These are phyloP conservation scores for Picochlorum sp. DNA, from an alignment of 139 green algal species.

Conservation along the genomic window DNA sequence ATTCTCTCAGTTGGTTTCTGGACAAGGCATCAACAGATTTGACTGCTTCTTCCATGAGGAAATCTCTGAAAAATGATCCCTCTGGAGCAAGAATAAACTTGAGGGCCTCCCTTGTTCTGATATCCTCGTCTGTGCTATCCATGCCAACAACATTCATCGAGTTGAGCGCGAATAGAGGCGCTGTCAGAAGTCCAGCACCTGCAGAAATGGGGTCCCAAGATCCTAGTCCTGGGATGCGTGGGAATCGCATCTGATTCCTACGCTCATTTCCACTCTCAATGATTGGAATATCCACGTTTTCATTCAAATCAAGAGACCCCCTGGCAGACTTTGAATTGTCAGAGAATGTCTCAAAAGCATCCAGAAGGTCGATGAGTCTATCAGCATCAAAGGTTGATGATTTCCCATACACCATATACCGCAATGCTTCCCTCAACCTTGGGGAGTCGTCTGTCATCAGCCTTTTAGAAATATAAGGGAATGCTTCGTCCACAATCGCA, in stretches of 20 bases:
- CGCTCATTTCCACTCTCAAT: neutral
- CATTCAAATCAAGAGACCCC: conserved; percentile 40
- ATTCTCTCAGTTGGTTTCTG: conserved; percentile 58
- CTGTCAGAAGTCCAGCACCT: conserved; percentile 2
- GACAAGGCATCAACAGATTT: conserved; percentile 87
- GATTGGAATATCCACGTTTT: conserved; percentile 5
- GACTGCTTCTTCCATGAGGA: conserved; percentile 92
- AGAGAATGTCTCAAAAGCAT: conserved; percentile 89
- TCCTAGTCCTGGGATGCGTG: neutral
- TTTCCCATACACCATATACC: conserved; percentile 53
- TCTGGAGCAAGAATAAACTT: conserved; percentile 69
- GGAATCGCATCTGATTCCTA: neutral
- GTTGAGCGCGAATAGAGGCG: conserved; percentile 8
- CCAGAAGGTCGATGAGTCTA: conserved; percentile 90
- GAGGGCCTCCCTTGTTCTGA: conserved; percentile 49
- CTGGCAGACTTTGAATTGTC: conserved; percentile 40
- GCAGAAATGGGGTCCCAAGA: neutral
- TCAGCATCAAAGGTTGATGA: conserved; percentile 65
- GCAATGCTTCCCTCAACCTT: conserved; percentile 69
- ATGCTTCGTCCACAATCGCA: conserved; percentile 93
- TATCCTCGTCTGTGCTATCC: neutral
- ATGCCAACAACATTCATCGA: neutral
- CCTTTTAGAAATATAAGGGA: conserved; percentile 91
- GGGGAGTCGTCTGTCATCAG: conserved; percentile 89
- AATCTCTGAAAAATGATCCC: conserved; percentile 87